Evolutionary conservation across 768 basidiomycete genomes (phyloP), one percentile per base, ranked within the genome.

Genomic region (Dioszegia aurantiaca): DNA sequence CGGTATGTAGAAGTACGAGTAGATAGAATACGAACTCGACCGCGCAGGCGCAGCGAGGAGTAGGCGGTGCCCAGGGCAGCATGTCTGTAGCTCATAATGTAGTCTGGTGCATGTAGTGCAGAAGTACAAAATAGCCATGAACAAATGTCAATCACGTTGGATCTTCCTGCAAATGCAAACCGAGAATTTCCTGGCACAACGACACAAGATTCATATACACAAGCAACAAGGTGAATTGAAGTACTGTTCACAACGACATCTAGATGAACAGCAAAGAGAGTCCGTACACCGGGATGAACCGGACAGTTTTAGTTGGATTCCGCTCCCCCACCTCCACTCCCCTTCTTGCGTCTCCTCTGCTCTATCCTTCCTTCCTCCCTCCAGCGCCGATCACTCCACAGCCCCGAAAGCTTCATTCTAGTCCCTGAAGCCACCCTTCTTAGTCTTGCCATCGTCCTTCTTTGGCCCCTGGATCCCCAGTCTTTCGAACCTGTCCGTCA

Each of bases 401-500:
- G 14, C 33, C 14, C 33, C 45, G n/a, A 26, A 47, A 9, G 9
- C 24, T 26, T n/a, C n/a, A n/a, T n/a, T 16, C 49, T 68, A 77
- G 58, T 77, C 74, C 59, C 73, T 66, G 58, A 73, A 77, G 2
- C 70, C 72, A 53, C 69, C 67, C 31, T 61, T 63, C 49, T 63
- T 67, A 53, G 64, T 67, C 42, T 70, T 64, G 10, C 70, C 69
- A 40, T 67, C 64, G 49, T 74, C 73, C 40, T 58, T 55, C 19
- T 55, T 61, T 4, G 65, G 69, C 17, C 61, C 58, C 10, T 59
- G 60, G 26, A 76, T 64, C 17, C 87, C 88, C 61, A 85, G 81
- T 69, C 84, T 80, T 73, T 81, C 84, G 84, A 85, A 88, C 55
- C 87, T 79, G 68, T 86, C 87, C 36, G 84, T 66, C 72, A 87